Conservation (phyloP, 768 basidiomycete genomes). For the Mycena rebaudengoi region DNA sequence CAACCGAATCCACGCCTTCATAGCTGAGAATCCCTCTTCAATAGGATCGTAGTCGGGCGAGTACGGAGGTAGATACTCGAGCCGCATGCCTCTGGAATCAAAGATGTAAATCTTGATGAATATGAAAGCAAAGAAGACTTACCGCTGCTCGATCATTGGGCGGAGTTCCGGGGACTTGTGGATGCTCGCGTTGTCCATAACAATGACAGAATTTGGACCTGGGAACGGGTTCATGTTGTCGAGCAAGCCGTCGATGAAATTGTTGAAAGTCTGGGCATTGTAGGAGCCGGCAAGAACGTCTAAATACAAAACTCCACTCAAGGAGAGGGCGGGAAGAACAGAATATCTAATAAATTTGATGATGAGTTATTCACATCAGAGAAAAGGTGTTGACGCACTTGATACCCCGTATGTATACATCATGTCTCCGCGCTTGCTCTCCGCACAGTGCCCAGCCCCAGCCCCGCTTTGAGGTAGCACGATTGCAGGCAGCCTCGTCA, state of each 20-base stretch:
- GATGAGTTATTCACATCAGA: too few relatives aligned
- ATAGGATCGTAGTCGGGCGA: conserved; percentile 45
- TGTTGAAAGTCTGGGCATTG: conserved; percentile 25
- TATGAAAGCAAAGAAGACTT: background rate
- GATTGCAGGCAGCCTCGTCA: background rate
- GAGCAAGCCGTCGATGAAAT: conserved; percentile 31
- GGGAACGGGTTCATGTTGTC: conserved; percentile 42
- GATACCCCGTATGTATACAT: background rate
- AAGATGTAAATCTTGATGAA: background rate
- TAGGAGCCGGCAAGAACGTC: conserved; percentile 38
- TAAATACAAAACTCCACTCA: conserved; percentile 35
- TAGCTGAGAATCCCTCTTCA: conserved; percentile 38
- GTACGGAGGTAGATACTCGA: conserved; percentile 41
- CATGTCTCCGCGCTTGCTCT: background rate
- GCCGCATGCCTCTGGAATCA: conserved; percentile 32
- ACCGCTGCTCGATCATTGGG: conserved; percentile 29
- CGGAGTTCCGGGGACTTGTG: conserved; percentile 33
- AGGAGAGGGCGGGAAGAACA: conserved; percentile 37
- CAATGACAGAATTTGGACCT: conserved; percentile 36
- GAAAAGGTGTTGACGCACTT: background rate
- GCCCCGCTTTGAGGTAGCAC: background rate
- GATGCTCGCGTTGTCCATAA: conserved; percentile 45
- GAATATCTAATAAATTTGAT: conserved; percentile 40
- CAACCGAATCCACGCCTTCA: conserved; percentile 31
- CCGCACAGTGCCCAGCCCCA: background rate